Evolutionary conservation across 495 filamentous ascomycete species (phyloP).

Genomic region (Trichocladium uniseriatum): DNA sequence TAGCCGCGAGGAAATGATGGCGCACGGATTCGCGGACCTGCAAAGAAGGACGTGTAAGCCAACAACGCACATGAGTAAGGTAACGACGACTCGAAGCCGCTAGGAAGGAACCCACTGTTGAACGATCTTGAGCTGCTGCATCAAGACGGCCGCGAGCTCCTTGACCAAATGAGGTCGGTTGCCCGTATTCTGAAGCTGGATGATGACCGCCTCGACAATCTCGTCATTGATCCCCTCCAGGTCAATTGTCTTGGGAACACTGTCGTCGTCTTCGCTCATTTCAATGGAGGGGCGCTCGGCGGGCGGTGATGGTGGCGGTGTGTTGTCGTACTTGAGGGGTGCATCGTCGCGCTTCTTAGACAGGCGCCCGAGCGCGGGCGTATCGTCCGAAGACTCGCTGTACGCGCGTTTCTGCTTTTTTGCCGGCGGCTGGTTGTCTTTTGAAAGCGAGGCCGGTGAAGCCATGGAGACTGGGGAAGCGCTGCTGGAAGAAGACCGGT

Average conservation of each 20-base stretch:
- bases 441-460: conserved; percentile 42
- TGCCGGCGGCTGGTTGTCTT: conserved; percentile 51
- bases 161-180: conserved; percentile 93
- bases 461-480: conserved; percentile 39
- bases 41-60: conserved; percentile 26
- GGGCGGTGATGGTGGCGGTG: conserved; percentile 75
- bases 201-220: conserved; percentile 84
- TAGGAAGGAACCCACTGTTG: conserved; percentile 63
- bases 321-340: conserved; percentile 54
- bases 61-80: background rate
- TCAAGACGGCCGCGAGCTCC: conserved; percentile 77
- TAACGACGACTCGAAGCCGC: background rate
- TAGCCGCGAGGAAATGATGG: conserved; percentile 87
- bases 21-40: conserved; percentile 91
- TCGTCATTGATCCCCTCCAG: conserved; percentile 87
- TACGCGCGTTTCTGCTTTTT: conserved; percentile 87
- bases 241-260: conserved; percentile 53
- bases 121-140: conserved; percentile 67
- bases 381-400: conserved; percentile 41
- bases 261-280: conserved; percentile 28
- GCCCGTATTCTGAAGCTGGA: conserved; percentile 82
- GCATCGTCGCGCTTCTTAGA: conserved; percentile 38
- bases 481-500: conserved; percentile 21
- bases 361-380: conserved; percentile 42
- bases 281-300: conserved; percentile 29